Evolutionary conservation across 768 basidiomycete genomes (phyloP).

Genomic region (Auricularia heimuer): DNA sequence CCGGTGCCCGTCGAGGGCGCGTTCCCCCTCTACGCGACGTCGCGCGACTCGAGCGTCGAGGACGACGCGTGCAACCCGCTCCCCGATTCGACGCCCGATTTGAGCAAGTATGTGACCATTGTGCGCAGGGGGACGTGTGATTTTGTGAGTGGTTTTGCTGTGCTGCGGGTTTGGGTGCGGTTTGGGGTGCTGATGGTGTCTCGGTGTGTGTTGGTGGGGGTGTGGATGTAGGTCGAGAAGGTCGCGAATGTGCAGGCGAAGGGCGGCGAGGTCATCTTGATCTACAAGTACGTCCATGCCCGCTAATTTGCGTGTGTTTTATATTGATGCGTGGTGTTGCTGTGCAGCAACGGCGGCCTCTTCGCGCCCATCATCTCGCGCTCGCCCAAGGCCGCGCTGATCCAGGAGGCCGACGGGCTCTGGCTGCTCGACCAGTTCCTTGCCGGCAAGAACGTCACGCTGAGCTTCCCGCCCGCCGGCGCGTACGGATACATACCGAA

Average conservation of each 20-base stretch:
- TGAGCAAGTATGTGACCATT: conserved; percentile 20
- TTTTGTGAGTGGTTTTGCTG: background rate
- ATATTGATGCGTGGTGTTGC: no score
- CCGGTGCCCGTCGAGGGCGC: background rate
- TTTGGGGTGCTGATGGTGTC: no score
- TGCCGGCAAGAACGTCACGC: background rate
- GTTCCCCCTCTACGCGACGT: conserved; percentile 22
- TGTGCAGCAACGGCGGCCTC: conserved; percentile 6
- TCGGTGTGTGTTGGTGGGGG: no score
- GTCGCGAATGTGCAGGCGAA: conserved; percentile 13
- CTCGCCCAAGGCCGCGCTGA: conserved; percentile 4
- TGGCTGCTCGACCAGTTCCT: conserved; percentile 2
- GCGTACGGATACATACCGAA: conserved; percentile 9
- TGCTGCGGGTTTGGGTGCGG: no score
- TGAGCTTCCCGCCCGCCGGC: conserved; percentile 4
- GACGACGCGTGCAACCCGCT: conserved; percentile 21
- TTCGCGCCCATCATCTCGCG: conserved; percentile 2
- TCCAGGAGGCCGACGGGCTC: conserved; percentile 6
- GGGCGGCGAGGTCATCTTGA: conserved; percentile 7
- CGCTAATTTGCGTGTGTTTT: no score
- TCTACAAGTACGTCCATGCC: conserved; percentile 7
- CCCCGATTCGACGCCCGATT: conserved; percentile 17
- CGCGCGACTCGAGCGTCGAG: conserved; percentile 14
- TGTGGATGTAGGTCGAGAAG: conserved; percentile 12
- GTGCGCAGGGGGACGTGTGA: conserved; percentile 22